These are phyloP conservation scores for Pseudocercospora ulei DNA, from an alignment of 2,329 filamentous ascomycete genomes.

Conservation along the genomic window DNA sequence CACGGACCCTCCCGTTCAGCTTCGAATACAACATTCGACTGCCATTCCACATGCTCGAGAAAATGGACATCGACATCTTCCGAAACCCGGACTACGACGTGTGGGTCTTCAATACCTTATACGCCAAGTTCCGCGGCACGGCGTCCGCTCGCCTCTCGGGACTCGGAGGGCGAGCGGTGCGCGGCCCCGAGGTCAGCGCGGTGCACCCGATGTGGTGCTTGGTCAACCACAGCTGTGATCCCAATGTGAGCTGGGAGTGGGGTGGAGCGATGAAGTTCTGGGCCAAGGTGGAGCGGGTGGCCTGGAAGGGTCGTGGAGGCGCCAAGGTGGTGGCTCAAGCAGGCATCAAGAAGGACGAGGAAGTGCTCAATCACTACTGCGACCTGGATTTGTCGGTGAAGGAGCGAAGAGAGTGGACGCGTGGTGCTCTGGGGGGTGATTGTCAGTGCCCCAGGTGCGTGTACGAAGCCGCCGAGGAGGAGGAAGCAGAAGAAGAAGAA, in stretches of 20 bases:
- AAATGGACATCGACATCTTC: slow-evolving; percentile 75
- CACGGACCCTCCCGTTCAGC: slow-evolving; percentile 62
- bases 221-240: slow-evolving; percentile 91
- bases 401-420: slow-evolving; percentile 78
- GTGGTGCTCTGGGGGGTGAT: slow-evolving; percentile 74
- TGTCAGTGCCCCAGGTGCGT: slow-evolving; percentile 80
- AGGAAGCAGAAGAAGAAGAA: slow-evolving; percentile 7
- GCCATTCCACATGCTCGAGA: slow-evolving; percentile 68
- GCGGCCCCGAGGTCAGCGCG: slow-evolving; percentile 79
- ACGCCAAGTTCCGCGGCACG: slow-evolving; percentile 85
- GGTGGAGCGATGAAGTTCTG: slow-evolving; percentile 64
- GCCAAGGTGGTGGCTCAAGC: slow-evolving; percentile 24
- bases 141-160: slow-evolving; percentile 71
- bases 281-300: slow-evolving; percentile 50
- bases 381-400: slow-evolving; percentile 69
- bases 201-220: slow-evolving; percentile 95
- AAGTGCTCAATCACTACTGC: slow-evolving; percentile 90
- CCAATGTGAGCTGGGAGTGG: slow-evolving; percentile 94
- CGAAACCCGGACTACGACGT: slow-evolving; percentile 51
- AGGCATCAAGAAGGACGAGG: slow-evolving; percentile 67
- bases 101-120: slow-evolving; percentile 85
- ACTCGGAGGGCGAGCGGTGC: slow-evolving; percentile 48
- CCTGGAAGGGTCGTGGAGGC: slow-evolving; percentile 37
- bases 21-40: slow-evolving; percentile 66
- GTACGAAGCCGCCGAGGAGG: slow-evolving; percentile 45